A percentile compares a stretch with the other conserved stretches of the same genome.
Evolutionary conservation across 1,139 yeast species (phyloP).

Genomic region (Citeromyces siamensis): DNA sequence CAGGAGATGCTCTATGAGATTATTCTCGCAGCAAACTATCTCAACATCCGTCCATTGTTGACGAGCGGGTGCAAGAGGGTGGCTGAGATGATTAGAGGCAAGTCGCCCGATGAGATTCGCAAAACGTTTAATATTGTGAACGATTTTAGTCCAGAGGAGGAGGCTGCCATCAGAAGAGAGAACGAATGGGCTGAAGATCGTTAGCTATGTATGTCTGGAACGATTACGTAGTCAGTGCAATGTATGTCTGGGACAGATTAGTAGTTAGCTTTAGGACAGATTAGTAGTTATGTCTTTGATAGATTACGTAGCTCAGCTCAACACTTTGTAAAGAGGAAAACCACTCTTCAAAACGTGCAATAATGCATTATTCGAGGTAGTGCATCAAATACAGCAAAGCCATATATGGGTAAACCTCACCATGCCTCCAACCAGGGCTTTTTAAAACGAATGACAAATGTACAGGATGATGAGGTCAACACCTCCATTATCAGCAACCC

Average conservation of each 20-base stretch:
- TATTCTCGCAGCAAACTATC: constrained; percentile 88
- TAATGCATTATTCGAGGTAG: too few species aligned
- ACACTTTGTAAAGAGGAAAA: too few species aligned
- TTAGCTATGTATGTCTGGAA: constrained; percentile 18
- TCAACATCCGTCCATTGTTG: constrained; percentile 84
- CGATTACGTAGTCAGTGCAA: background rate
- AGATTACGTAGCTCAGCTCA: too few species aligned
- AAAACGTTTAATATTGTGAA: constrained; percentile 93
- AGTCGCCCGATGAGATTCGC: constrained; percentile 93
- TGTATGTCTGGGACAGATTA: background rate
- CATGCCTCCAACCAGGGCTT: too few species aligned
- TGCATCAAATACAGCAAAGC: too few species aligned
- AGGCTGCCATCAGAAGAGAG: constrained; percentile 93
- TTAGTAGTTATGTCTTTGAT: too few species aligned
- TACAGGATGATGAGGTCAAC: constrained; percentile 3
- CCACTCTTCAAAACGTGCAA: too few species aligned
- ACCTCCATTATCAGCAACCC: background rate
- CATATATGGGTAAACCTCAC: too few species aligned
- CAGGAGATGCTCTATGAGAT: constrained; percentile 98
- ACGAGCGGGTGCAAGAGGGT: constrained; percentile 97
- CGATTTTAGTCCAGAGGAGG: constrained; percentile 97
- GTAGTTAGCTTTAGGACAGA: constrained; percentile 1
- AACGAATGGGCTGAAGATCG: constrained; percentile 99
- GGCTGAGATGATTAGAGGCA: constrained; percentile 96
- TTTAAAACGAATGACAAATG: background rate